These are phyloP conservation scores for Aureobasidium sp. DNA, from an alignment of 2,329 filamentous ascomycete species.

Conservation along the genomic window DNA sequence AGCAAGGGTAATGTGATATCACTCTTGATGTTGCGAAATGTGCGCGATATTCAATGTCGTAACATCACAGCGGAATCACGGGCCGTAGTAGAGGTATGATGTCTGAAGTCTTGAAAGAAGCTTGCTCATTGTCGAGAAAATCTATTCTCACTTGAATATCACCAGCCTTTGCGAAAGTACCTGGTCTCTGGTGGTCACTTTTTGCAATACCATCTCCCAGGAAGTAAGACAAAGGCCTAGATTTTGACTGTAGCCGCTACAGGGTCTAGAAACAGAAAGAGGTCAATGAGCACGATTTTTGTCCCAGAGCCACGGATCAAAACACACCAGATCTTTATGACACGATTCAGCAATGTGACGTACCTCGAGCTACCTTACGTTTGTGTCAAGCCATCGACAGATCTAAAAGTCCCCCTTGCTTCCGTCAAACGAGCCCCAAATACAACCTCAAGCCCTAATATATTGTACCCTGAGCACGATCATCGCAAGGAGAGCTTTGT, in stretches of 20 bases:
- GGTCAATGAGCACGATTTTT: too few relatives aligned
- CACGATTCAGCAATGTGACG: constrained; percentile 5
- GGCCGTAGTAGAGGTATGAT: too few relatives aligned
- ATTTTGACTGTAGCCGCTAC: too few relatives aligned
- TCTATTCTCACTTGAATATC: too few relatives aligned
- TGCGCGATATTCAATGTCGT: not conserved
- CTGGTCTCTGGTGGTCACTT: too few relatives aligned
- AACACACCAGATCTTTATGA: not conserved
- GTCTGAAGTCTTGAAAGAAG: too few relatives aligned
- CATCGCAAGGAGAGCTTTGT: constrained; percentile 1
- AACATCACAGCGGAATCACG: not conserved
- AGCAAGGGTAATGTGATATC: not conserved
- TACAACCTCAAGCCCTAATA: not conserved
- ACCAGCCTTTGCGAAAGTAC: too few relatives aligned
- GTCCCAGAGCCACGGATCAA: constrained; percentile 11
- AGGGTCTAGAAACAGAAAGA: too few relatives aligned
- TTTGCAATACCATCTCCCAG: too few relatives aligned
- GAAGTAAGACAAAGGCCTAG: too few relatives aligned
- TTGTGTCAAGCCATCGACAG: not conserved
- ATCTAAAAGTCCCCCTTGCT: not conserved
- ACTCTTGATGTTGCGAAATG: not conserved
- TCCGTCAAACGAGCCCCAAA: not conserved
- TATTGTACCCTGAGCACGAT: not conserved
- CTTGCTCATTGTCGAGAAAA: too few relatives aligned
- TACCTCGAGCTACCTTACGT: not conserved